Conservation (phyloP, 495 filamentous ascomycete genomes). For the Daldinia vernicosa region DNA sequence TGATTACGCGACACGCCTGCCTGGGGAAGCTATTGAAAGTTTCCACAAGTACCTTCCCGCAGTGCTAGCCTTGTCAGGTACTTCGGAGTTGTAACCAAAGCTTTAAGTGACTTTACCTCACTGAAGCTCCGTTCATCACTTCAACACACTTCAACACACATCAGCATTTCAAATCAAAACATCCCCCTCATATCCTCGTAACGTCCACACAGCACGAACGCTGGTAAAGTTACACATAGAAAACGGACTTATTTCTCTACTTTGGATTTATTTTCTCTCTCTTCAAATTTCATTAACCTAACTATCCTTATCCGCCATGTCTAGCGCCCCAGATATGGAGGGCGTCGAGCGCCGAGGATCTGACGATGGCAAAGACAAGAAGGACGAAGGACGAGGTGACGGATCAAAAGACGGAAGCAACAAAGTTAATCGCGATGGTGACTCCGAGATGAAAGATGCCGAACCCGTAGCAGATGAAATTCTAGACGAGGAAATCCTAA, state of each 20-base stretch:
- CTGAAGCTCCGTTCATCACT: conserved; percentile 32
- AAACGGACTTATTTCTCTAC: not conserved
- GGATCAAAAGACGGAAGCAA: conserved; percentile 64
- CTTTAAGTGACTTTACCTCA: conserved; percentile 6
- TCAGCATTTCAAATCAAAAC: conserved; percentile 26
- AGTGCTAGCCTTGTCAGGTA: conserved; percentile 24
- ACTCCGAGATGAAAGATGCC: conserved; percentile 90
- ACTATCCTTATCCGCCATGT: conserved; percentile 62
- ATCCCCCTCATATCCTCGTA: not conserved
- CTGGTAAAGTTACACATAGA: not conserved
- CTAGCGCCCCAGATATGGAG: conserved; percentile 79
- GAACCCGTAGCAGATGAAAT: conserved; percentile 78
- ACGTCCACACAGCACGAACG: not conserved
- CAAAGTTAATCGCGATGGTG: conserved; percentile 70
- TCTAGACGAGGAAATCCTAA: conserved; percentile 89
- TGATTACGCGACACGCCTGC: conserved; percentile 48
- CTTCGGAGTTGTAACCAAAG: conserved; percentile 7
- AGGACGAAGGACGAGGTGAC: conserved; percentile 76
- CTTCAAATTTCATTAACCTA: not conserved
- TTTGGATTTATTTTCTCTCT: not conserved
- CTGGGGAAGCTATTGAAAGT: conserved; percentile 25
- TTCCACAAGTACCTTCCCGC: conserved; percentile 31
- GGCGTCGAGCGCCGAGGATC: conserved; percentile 78
- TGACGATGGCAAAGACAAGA: conserved; percentile 71
- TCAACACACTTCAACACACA: conserved; percentile 29